These are phyloP conservation scores for Mycena metata DNA, from an alignment of 768 basidiomycete genomes.

Conservation along the genomic window DNA sequence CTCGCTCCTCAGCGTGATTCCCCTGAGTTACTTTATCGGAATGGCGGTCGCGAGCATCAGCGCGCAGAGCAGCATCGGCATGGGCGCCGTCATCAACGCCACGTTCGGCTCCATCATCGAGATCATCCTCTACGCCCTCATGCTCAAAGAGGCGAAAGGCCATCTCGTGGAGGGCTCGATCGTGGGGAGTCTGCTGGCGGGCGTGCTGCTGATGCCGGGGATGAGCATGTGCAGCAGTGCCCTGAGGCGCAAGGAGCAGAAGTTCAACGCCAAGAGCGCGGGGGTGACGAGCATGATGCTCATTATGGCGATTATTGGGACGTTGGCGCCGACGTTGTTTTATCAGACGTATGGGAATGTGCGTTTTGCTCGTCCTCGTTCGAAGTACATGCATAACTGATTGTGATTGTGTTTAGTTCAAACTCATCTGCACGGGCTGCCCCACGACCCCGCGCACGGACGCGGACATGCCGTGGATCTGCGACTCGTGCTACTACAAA, in stretches of 20 bases:
- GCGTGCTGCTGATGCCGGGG: constrained; percentile 97
- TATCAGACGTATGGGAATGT: constrained; percentile 99
- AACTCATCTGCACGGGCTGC: constrained; percentile 87
- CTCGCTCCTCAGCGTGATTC: constrained; percentile 92
- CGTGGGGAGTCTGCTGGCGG: constrained; percentile 94
- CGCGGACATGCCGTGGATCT: constrained; percentile 82
- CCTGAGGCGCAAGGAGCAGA: constrained; percentile 91
- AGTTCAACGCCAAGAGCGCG: constrained; percentile 99
- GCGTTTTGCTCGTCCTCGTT: constrained; percentile 51
- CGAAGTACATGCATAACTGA: too few relatives aligned
- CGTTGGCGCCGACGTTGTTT: constrained; percentile 94
- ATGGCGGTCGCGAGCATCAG: constrained; percentile 99
- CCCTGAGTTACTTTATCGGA: constrained; percentile 98
- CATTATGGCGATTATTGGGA: constrained; percentile 99
- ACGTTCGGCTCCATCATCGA: constrained; percentile 99
- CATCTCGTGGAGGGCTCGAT: constrained; percentile 97
- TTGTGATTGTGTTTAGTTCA: constrained; percentile 67
- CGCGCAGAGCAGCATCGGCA: constrained; percentile 98
- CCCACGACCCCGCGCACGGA: constrained; percentile 60
- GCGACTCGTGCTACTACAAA: constrained; percentile 93
- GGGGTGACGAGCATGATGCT: constrained; percentile 99
- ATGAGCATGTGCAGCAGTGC: constrained; percentile 96
- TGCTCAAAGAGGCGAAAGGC: constrained; percentile 91
- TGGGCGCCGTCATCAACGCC: constrained; percentile 99
- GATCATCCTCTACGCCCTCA: constrained; percentile 92